Evolutionary conservation across 1,284 basidiomycete genomes (phyloP).

Genomic region (Anthracocystis setariae): DNA sequence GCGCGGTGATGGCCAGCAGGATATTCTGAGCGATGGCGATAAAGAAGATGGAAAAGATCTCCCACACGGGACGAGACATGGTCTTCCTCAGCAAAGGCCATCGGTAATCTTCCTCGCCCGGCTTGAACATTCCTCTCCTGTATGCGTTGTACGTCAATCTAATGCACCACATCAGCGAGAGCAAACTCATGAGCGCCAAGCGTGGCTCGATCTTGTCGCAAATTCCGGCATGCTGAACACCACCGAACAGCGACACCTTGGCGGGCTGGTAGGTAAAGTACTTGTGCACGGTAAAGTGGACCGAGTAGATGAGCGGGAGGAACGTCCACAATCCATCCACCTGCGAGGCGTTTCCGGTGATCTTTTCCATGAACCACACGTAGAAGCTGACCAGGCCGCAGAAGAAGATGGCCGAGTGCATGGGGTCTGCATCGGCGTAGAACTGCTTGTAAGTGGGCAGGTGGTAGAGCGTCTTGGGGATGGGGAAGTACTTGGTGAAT

Average conservation of each 20-base stretch:
- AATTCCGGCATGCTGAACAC: conserved; percentile 31
- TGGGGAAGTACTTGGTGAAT: conserved; percentile 31
- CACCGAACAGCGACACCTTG: conserved; percentile 34
- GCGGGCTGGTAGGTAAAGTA: conserved; percentile 49
- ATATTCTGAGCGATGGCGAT: conserved; percentile 82
- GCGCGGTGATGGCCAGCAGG: conserved; percentile 74
- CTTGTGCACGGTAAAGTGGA: conserved; percentile 61
- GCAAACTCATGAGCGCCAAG: conserved; percentile 66
- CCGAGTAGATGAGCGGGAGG: conserved; percentile 57
- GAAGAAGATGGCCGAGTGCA: conserved; percentile 57
- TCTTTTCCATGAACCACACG: conserved; percentile 56
- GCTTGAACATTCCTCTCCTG: conserved; percentile 82
- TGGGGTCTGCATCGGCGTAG: conserved; percentile 54
- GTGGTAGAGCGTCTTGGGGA: conserved; percentile 27
- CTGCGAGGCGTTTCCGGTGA: conserved; percentile 63
- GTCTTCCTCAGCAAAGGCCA: conserved; percentile 81
- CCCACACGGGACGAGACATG: conserved; percentile 78
- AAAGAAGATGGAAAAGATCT: conserved; percentile 82
- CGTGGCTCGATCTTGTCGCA: conserved; percentile 63
- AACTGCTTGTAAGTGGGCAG: conserved; percentile 44
- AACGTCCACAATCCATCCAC: conserved; percentile 65
- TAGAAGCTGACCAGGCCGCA: conserved; percentile 52
- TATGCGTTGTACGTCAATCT: conserved; percentile 85
- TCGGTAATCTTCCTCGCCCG: conserved; percentile 86
- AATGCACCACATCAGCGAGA: conserved; percentile 65